These are phyloP conservation scores for Sugiyamaella sp. DNA, from an alignment of 1,139 yeast species.

Conservation along the genomic window DNA sequence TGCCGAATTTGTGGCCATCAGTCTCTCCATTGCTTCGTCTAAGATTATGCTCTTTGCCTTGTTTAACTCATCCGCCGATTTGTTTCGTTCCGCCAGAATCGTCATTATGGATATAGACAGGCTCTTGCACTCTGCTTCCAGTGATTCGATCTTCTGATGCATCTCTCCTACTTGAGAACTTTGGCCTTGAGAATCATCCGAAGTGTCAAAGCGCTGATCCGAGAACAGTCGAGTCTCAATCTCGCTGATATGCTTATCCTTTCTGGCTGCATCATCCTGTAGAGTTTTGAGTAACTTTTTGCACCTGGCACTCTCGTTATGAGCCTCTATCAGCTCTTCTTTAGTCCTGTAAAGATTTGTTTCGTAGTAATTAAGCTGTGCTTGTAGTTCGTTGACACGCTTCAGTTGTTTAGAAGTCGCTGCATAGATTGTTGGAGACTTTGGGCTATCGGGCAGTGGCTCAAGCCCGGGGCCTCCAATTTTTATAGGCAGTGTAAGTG, in stretches of 20 bases:
- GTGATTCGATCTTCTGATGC: background rate
- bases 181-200: no score
- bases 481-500: conserved; percentile 5
- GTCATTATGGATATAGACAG: conserved; percentile 4
- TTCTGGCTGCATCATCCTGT: conserved; percentile 3
- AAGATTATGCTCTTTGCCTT: conserved; percentile 6
- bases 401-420: conserved; percentile 6
- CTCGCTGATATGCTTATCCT: conserved; percentile 8
- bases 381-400: conserved; percentile 10
- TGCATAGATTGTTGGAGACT: conserved; percentile 8
- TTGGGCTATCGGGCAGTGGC: background rate
- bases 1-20: background rate
- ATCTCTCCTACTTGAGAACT: conserved; percentile 13
- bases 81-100: conserved; percentile 10
- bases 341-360: conserved; percentile 2
- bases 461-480: background rate
- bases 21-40: conserved; percentile 2
- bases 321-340: conserved; percentile 10
- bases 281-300: conserved; percentile 1
- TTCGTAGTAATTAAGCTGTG: conserved; percentile 11
- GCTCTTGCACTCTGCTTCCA: conserved; percentile 1
- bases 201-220: no score
- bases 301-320: conserved; percentile 8
- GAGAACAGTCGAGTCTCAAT: conserved; percentile 4
- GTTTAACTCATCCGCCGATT: conserved; percentile 2